Evolutionary conservation across 2,329 filamentous ascomycete genomes (phyloP).

Genomic region (Monosporascus sp.): DNA sequence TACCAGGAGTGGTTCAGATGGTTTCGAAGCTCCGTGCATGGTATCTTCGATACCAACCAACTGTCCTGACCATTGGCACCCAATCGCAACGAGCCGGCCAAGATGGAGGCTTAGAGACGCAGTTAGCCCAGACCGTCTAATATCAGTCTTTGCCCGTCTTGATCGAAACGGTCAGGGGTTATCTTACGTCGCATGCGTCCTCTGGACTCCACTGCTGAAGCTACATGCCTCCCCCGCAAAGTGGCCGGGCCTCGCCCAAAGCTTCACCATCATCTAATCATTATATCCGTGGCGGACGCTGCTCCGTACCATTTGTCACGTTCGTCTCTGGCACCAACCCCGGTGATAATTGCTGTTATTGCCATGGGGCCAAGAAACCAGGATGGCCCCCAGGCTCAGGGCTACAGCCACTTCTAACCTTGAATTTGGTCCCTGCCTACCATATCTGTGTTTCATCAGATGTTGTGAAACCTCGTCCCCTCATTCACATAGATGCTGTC

Average conservation of each 20-base stretch:
- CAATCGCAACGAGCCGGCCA: background rate
- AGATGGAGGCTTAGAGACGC: background rate
- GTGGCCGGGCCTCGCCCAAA: constrained; percentile 7
- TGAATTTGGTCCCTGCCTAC: constrained; percentile 12
- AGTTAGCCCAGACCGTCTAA: background rate
- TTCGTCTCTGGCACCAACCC: constrained; percentile 10
- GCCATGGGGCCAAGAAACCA: constrained; percentile 12
- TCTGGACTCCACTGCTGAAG: constrained; percentile 12
- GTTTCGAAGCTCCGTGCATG: background rate
- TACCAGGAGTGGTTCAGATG: background rate
- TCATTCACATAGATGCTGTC: constrained; percentile 9
- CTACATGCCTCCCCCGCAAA: constrained; percentile 10
- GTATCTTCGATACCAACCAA: background rate
- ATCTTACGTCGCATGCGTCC: constrained; percentile 14
- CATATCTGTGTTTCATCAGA: constrained; percentile 6
- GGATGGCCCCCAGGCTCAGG: constrained; percentile 1
- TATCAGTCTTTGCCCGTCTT: background rate
- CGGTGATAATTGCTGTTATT: constrained; percentile 6
- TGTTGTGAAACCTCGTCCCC: constrained; percentile 11
- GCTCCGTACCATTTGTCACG: background rate
- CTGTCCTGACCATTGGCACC: background rate
- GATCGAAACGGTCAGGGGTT: background rate
- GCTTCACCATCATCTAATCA: constrained; percentile 9
- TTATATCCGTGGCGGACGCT: constrained; percentile 3
- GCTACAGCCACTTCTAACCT: background rate